Base-by-base conservation (phyloP, 768 basidiomycete genomes). In the Coprinopsis marcescibilis region DNA sequence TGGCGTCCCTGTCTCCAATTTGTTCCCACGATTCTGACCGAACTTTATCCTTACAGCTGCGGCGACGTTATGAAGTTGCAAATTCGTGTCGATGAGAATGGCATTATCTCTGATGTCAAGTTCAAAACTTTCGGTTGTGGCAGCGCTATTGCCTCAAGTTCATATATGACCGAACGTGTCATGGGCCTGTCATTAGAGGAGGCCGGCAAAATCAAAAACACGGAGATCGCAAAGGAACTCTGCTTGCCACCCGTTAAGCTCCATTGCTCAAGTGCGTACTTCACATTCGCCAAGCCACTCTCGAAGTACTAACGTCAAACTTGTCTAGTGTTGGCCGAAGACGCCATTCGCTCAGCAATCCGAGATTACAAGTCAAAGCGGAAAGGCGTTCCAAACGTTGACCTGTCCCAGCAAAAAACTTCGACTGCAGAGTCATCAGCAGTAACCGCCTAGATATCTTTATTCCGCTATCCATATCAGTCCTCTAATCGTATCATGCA, bases 81-180 rank as follows among this genome's bases (percentile, higher is more conserved):
- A 68, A 99, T 99, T 61, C 85, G 91, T 56, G 96, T 99, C 48
- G 84, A 95, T 65, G 93, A 95, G 50, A 75, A 88, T 27, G 92
- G 93, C 27, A 78, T 97, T 66, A 99, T 99, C 60, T 88, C 86
- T 39, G 96, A 99, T 62, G 96, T 97, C 68, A 96, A 95, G 70
- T 98, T 98, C 77, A 99, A 98, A 75, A 98, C 96, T 0, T 98
- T 99, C 65, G 95, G 96, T 2, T 98, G 96, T 65, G 96, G 96
- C 44, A 94, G 91, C 54, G 93, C 93, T 56, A 99, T 99, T 50
- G 96, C 96, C 1, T 95, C 92, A 1, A 93, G 90, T 60, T 94
- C 90, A 5, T 99, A 95, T 64, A 93, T 98, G 89, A 99, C 96
- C 14, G 95, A 99, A 70, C 87, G 93, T 43, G 95, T 99, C 51